Evolutionary conservation across 345 rosid genomes (phyloP), one percentile per base, ranked within the genome.

Genomic region (Syzygium aromaticum): DNA sequence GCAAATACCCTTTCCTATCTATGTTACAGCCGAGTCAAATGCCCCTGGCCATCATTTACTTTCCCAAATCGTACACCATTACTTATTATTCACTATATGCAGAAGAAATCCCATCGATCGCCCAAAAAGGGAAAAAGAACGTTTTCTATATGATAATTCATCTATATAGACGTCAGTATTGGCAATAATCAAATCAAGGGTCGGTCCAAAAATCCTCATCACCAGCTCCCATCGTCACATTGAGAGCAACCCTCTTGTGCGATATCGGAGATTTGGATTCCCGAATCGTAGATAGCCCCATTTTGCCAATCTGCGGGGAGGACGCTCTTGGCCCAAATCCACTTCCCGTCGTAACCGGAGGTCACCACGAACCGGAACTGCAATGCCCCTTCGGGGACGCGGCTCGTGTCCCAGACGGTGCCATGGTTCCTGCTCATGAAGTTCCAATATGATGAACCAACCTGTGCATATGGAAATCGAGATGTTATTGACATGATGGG

Each of bases 161-260:
- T 51, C 56, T 12, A 21, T 25, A 46, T 83, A 82, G 54, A 83
- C 3, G 85, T 49, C 27, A 28, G 53, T 9, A 33, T 17, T 22
- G 49, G 80, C 25, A 40, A 73, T 17, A 33, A 33, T 67, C 46
- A 67, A 33, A 73, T 73, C 49, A 17, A 73, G 49, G 80, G 49
- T 33, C 49, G 88, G 54, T 53, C 84, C 57, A 22, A 53, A 40
- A 28, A 14, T 15, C 51, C 54, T 54, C 67, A 16, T 87, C 90
- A 93, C 99, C 98, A 96, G 15, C 19, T 86, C 38, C 90, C 91
- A 10, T 88, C 93, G 53, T 92, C 94, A 78, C 99, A 96, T 9
- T 89, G 92, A 88, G 92, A 54, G 91, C 99, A 98, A 86, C 96
- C 97, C 91, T 98, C 98, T 77, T 95, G 93, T 16, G 99, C 99